Evolutionary conservation across 805 yeast genomes (phyloP).

Genomic region (Kluyveromyces starmeri): DNA sequence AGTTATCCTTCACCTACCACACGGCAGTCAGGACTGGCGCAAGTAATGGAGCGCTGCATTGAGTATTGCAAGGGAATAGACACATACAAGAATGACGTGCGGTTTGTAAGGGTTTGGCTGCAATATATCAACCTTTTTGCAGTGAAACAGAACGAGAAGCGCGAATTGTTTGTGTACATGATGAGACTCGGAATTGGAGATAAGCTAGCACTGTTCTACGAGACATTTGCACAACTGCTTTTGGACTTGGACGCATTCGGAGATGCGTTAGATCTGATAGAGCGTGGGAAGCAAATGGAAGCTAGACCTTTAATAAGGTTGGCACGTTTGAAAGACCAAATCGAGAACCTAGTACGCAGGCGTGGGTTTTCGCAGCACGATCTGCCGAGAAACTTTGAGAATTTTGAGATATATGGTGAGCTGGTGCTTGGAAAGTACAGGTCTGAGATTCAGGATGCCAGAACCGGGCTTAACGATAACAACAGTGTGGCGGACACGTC

Average conservation of each 20-base stretch:
- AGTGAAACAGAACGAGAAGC: constrained; percentile 46
- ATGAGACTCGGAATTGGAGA: constrained; percentile 64
- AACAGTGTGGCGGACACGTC: constrained; percentile 30
- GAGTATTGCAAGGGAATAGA: constrained; percentile 52
- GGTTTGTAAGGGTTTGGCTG: constrained; percentile 77
- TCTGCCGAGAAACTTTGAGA: constrained; percentile 24
- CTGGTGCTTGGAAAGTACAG: constrained; percentile 1
- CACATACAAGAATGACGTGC: constrained; percentile 71
- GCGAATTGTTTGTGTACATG: constrained; percentile 63
- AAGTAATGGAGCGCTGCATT: constrained; percentile 62
- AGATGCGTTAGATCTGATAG: constrained; percentile 14
- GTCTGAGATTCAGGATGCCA: constrained; percentile 7
- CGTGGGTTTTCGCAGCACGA: constrained; percentile 22
- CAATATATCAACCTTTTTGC: constrained; percentile 45
- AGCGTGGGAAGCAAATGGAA: constrained; percentile 33
- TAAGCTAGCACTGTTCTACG: constrained; percentile 62
- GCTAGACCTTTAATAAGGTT: constrained; percentile 61
- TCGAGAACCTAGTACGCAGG: constrained; percentile 9
- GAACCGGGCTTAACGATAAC: constrained; percentile 29
- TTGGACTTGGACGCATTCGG: constrained; percentile 9
- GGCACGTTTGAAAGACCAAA: constrained; percentile 10
- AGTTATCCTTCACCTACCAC: constrained; percentile 53
- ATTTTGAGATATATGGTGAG: constrained; percentile 11
- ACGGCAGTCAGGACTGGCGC: constrained; percentile 56
- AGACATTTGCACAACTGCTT: constrained; percentile 54